Conservation (phyloP, 306 rosid genomes). For the Trifolium fragiferum region DNA sequence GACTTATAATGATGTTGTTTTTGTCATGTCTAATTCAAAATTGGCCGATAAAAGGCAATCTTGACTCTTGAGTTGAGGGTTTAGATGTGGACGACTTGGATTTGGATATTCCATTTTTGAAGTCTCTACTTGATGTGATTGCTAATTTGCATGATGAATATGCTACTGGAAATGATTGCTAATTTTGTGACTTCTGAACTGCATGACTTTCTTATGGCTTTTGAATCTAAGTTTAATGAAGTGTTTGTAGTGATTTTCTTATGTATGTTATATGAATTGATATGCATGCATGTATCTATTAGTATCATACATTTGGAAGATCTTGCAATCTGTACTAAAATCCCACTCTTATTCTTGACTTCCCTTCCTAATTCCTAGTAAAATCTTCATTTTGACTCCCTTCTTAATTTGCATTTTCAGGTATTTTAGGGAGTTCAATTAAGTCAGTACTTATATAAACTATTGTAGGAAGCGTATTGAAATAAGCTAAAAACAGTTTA, state of each 20-base stretch:
- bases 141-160: background rate
- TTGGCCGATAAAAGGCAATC: background rate
- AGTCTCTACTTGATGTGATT: slow-evolving; percentile 2
- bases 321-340: background rate
- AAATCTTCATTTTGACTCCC: background rate
- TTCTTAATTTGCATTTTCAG: background rate
- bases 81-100: background rate
- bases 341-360: background rate
- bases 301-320: background rate
- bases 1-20: background rate
- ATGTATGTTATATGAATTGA: background rate
- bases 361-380: background rate
- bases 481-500: background rate
- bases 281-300: background rate
- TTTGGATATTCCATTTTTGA: background rate
- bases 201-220: background rate
- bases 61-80: background rate
- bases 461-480: background rate
- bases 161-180: background rate
- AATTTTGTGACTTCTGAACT: slow-evolving; percentile 2
- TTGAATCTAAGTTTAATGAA: background rate
- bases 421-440: background rate
- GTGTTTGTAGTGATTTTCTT: background rate
- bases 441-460: background rate
- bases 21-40: background rate